These are phyloP conservation scores for Ganoderma lingzhi DNA, from an alignment of 1,284 basidiomycete species.

Conservation along the genomic window DNA sequence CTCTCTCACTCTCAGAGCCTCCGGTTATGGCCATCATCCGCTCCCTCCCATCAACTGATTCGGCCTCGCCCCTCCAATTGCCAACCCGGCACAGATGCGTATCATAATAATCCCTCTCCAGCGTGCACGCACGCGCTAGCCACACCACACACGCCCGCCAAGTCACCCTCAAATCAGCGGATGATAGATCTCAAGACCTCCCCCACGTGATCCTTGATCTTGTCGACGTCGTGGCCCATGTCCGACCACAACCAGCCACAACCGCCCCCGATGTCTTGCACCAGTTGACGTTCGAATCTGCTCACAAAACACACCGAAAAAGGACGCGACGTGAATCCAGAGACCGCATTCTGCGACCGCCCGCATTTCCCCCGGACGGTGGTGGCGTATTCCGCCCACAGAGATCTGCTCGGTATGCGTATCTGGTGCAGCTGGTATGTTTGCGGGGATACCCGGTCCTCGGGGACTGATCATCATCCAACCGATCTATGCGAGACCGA, in stretches of 20 bases:
- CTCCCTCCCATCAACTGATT: constrained; percentile 15
- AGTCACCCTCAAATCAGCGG: constrained; percentile 23
- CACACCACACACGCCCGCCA: constrained; percentile 26
- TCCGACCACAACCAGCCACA: background rate
- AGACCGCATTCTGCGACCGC: background rate
- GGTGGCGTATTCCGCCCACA: background rate
- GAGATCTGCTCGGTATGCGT: constrained; percentile 8
- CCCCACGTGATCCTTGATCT: constrained; percentile 20
- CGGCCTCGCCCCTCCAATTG: constrained; percentile 7
- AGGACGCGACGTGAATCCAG: background rate
- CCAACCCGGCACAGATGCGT: background rate
- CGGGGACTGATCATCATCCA: background rate
- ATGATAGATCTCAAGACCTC: constrained; percentile 26
- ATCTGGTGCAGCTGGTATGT: constrained; percentile 3
- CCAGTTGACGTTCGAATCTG: background rate
- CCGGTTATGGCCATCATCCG: constrained; percentile 3
- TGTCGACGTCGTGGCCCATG: background rate
- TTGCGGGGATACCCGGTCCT: constrained; percentile 3
- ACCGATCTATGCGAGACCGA: background rate
- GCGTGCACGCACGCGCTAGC: constrained; percentile 20
- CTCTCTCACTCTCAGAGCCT: constrained; percentile 5
- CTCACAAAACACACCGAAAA: background rate
- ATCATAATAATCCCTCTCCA: constrained; percentile 3
- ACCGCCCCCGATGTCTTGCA: constrained; percentile 1
- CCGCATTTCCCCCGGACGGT: background rate